Evolutionary conservation across 208 protist species (phyloP).

Genomic region (Crithidia sp.): DNA sequence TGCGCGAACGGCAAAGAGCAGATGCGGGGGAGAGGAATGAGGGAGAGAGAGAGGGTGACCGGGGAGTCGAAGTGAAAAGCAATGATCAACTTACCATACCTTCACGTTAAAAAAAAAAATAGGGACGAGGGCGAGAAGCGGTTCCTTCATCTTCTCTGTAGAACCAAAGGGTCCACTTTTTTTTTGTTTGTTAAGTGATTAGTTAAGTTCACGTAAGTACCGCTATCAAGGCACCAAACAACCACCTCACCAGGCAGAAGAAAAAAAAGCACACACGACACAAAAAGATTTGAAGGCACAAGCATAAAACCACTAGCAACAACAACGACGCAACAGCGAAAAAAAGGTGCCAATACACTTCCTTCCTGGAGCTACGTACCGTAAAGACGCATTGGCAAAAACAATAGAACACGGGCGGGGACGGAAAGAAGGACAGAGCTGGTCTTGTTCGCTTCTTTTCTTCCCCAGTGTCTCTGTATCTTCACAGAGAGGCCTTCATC

Average conservation of each 20-base stretch:
- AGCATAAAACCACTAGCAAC: neutral
- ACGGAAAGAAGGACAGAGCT: constrained; percentile 15
- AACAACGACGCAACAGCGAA: no score
- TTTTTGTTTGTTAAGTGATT: neutral
- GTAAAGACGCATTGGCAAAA: no score
- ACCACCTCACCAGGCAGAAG: neutral
- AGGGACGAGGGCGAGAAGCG: neutral
- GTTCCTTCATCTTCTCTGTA: no score
- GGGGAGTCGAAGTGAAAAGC: no score
- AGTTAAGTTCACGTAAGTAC: neutral
- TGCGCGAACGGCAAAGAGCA: no score
- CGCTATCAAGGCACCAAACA: no score
- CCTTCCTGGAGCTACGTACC: no score
- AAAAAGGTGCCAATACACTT: no score
- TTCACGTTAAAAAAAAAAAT: neutral
- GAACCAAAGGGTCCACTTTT: neutral
- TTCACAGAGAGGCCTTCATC: constrained; percentile 58
- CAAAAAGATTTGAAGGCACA: constrained; percentile 1
- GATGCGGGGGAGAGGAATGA: no score
- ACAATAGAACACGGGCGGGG: neutral
- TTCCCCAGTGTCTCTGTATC: neutral
- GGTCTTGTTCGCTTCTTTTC: neutral
- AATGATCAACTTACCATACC: no score
- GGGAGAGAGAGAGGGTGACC: no score
- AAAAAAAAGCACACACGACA: constrained; percentile 6